Conservation (phyloP, 345 rosid species). For the Sisymbrium altissimum region DNA sequence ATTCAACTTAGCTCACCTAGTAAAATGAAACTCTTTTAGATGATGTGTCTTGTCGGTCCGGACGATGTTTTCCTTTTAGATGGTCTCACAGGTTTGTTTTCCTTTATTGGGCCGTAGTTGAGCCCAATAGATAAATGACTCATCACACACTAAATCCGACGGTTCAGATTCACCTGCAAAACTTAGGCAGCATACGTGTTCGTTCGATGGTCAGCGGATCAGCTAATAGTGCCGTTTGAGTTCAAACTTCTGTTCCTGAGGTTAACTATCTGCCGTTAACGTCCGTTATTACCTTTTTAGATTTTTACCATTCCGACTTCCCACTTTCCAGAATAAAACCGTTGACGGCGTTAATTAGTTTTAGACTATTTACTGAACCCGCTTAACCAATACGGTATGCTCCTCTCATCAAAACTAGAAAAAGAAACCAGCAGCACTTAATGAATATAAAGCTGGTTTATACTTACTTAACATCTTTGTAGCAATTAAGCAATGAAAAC, state of each 20-base stretch:
- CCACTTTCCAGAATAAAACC: background rate
- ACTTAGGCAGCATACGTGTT: background rate
- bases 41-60: too few relatives aligned
- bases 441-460: background rate
- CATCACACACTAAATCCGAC: background rate
- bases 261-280: conserved; percentile 20
- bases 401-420: background rate
- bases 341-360: conserved; percentile 22
- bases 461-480: background rate
- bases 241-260: conserved; percentile 23
- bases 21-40: too few relatives aligned
- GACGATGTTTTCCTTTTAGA: too few relatives aligned
- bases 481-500: background rate
- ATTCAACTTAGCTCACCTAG: too few relatives aligned
- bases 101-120: background rate
- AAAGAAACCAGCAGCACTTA: background rate
- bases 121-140: background rate
- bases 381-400: background rate
- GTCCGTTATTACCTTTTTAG: conserved; percentile 6
- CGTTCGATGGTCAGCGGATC: too few relatives aligned
- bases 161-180: background rate
- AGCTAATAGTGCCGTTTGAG: conserved; percentile 28
- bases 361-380: background rate
- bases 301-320: background rate
- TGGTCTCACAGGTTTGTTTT: background rate